phyloP scores from a whole-genome alignment of 1,284 basidiomycete species.

The Pisolithus thermaeus region DNA sequence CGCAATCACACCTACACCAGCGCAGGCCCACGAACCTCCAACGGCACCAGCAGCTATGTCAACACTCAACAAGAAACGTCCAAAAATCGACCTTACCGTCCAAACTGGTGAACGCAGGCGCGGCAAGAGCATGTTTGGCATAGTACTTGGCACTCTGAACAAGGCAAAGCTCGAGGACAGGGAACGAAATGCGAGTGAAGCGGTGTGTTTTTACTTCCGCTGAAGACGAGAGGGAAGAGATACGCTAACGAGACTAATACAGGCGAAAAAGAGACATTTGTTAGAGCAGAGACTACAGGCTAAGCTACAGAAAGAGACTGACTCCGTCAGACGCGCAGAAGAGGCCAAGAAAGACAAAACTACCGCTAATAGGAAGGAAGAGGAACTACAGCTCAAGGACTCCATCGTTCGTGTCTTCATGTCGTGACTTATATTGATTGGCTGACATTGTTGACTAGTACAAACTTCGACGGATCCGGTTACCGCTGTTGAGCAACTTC shows the following conservation, averaged over 20 bases:
- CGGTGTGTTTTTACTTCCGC: conserved; percentile 41
- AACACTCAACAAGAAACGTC: conserved; percentile 48
- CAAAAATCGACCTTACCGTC: conserved; percentile 59
- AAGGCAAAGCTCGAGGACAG: conserved; percentile 80
- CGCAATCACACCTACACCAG: conserved; percentile 28
- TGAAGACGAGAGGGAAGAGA: neutral
- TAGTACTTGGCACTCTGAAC: conserved; percentile 72
- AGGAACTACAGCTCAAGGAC: conserved; percentile 72
- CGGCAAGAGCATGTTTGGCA: conserved; percentile 79
- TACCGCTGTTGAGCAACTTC: conserved; percentile 71
- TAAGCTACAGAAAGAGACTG: conserved; percentile 76
- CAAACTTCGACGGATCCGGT: conserved; percentile 61
- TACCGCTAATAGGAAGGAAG: conserved; percentile 66
- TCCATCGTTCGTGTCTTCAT: conserved; percentile 53
- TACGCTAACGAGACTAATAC: conserved; percentile 4
- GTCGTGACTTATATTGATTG: neutral
- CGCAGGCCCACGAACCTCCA: conserved; percentile 31
- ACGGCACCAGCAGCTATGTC: conserved; percentile 28
- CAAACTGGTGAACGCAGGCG: conserved; percentile 60
- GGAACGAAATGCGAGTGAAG: conserved; percentile 71
- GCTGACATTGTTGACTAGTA: conserved; percentile 37
- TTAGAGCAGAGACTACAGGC: conserved; percentile 76
- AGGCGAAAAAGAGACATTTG: conserved; percentile 76
- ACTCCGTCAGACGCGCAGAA: conserved; percentile 73
- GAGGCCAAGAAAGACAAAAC: conserved; percentile 79